Conservation (phyloP, 2,329 filamentous ascomycete species). For the Colletotrichum echinochloae region DNA sequence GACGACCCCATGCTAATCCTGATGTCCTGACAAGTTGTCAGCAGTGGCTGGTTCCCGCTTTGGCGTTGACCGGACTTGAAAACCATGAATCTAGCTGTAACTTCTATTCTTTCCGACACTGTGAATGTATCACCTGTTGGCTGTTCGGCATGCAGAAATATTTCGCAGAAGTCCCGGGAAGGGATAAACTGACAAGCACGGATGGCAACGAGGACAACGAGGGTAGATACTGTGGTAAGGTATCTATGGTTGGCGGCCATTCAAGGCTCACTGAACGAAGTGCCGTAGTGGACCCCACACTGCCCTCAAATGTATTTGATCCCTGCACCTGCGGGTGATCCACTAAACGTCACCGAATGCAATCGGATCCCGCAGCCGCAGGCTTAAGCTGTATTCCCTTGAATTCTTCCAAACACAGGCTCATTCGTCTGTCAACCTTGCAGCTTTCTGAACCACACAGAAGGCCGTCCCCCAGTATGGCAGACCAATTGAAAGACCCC, state of each 20-base stretch:
- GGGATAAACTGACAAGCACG: background rate
- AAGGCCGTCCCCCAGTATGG: constrained; percentile 6
- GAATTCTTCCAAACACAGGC: background rate
- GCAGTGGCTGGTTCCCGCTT: background rate
- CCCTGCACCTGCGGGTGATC: constrained; percentile 34
- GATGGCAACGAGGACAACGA: background rate
- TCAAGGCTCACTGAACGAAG: background rate
- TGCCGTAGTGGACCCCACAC: constrained; percentile 26
- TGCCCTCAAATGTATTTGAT: constrained; percentile 13
- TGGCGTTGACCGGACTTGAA: background rate
- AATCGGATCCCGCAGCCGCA: constrained; percentile 19
- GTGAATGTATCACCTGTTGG: background rate
- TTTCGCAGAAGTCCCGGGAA: background rate
- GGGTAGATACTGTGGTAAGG: background rate
- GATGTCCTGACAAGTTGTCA: background rate
- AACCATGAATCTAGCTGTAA: no score
- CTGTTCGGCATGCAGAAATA: background rate
- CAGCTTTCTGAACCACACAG: background rate
- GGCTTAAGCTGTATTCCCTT: background rate
- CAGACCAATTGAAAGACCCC: constrained; percentile 49
- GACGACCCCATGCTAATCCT: background rate
- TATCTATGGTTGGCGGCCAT: background rate
- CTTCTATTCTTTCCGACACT: background rate
- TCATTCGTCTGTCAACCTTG: background rate
- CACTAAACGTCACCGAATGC: constrained; percentile 36